Percentiles rank a stretch among this genome's conserved stretches.
These are phyloP conservation scores for Mercurialis annua DNA, from an alignment of 345 rosid genomes.

Conservation along the genomic window DNA sequence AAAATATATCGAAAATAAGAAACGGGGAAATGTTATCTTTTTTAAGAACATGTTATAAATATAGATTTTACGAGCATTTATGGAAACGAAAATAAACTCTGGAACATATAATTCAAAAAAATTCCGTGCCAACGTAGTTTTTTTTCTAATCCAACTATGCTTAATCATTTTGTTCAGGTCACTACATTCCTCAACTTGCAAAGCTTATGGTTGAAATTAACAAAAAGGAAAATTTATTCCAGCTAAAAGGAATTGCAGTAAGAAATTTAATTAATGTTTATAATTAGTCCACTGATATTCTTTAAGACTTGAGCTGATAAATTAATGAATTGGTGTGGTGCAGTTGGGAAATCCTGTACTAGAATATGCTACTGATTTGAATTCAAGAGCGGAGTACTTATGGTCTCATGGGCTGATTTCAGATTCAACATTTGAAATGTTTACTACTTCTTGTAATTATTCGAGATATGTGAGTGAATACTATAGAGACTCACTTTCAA, in stretches of 20 bases:
- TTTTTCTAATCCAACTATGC: background rate
- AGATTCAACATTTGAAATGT: conserved; percentile 78
- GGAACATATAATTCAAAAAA: too few relatives aligned
- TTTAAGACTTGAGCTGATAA: background rate
- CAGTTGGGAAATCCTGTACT: conserved; percentile 94
- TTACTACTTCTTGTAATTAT: conserved; percentile 82
- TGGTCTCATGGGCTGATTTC: conserved; percentile 99
- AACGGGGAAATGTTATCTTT: too few relatives aligned
- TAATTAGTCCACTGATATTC: background rate
- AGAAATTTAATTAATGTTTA: conserved; percentile 25
- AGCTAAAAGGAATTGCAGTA: conserved; percentile 88
- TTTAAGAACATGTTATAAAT: too few relatives aligned
- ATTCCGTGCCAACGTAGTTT: too few relatives aligned
- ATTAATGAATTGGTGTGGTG: conserved; percentile 14
- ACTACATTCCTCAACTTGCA: conserved; percentile 89
- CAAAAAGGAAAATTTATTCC: conserved; percentile 61
- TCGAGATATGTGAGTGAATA: conserved; percentile 89
- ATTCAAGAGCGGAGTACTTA: conserved; percentile 91
- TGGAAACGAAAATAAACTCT: too few relatives aligned
- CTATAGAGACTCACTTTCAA: conserved; percentile 69
- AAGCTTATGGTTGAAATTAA: conserved; percentile 71
- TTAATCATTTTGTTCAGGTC: conserved; percentile 51
- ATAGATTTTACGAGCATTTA: too few relatives aligned
- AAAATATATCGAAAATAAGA: too few relatives aligned
- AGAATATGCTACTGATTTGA: conserved; percentile 82